Base-by-base conservation (phyloP, 2,329 filamentous ascomycete species). In the Periconia sp. region DNA sequence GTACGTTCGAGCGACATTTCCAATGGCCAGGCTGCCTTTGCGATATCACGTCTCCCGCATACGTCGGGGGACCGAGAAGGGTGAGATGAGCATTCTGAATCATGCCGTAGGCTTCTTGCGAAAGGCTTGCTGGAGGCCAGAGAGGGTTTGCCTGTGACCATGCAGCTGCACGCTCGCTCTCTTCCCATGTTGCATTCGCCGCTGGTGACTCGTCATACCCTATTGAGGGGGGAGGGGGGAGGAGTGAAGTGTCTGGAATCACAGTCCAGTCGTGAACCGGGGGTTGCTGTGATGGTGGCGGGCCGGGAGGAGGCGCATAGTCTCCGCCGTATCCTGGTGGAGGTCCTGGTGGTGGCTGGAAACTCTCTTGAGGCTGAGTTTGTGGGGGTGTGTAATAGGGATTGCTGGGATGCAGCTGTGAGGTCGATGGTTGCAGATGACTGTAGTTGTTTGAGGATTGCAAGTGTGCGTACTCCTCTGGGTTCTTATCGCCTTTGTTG, bases 161-260 rank as follows among this genome's bases (percentile, higher is more conserved):
- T 15, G 72, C 71, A 66, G 86, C 82, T 49, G 86, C 90, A 2
- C 82, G 82, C 20, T 84, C 81, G 55, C 87, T 85, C 55, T 90
- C 83, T 47, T 80, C 78, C 59, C 82, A 80, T 2, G 82, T 82
- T 1, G 90, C 86, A 71, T 93, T 93, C 66, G 84, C 86, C 2
- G 86, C 81, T 0, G 85, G 84, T 13, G 88, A 91, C 31, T 72
- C 75, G 55, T 89, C 84, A 64, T 85, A 85, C 46, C 83, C 83
- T 50, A 91, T 81, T 30, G 82, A 82, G 0, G 89, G 89, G 1
- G 89, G 89, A 0, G 88, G 88, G 1, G 89, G 89, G 42, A 92
- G 83, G 10, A 89, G 79, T 1, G 87, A 79, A 1, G 85, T 91
- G 70, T 92, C 89, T 0, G 89, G 88, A 1, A 91, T 87, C 2